Evolutionary conservation across 73 alveolate genomes (phyloP).

Genomic region (Paramecium octaurelia): DNA sequence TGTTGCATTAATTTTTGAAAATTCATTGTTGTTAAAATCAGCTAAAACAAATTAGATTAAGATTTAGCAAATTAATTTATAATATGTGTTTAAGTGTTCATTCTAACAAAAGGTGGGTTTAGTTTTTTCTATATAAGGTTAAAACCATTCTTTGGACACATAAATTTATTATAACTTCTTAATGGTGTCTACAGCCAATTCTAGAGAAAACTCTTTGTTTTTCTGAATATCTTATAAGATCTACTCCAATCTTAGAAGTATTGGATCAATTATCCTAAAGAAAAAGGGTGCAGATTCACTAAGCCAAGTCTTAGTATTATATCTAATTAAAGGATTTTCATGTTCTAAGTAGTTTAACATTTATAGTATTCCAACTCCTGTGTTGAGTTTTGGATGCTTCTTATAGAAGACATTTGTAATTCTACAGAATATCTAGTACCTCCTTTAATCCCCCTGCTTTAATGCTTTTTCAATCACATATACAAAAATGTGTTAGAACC

Average conservation of each 20-base stretch:
- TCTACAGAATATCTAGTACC: slow-evolving; percentile 36
- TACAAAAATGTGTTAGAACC: neutral
- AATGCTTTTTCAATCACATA: neutral
- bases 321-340: slow-evolving; percentile 71
- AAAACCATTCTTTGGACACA: neutral
- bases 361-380: slow-evolving; percentile 69
- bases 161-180: neutral
- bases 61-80: neutral
- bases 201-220: neutral
- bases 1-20: slow-evolving; percentile 19
- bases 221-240: neutral
- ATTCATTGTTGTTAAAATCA: neutral
- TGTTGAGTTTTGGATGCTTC: slow-evolving; percentile 57
- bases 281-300: slow-evolving; percentile 62
- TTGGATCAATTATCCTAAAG: slow-evolving; percentile 68
- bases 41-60: neutral
- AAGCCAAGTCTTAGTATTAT: slow-evolving; percentile 74
- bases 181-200: neutral
- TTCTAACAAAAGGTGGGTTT: neutral
- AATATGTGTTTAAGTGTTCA: neutral
- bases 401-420: neutral
- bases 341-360: slow-evolving; percentile 71
- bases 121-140: neutral
- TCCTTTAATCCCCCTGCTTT: neutral
- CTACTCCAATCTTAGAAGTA: slow-evolving; percentile 57